Conservation (phyloP, 164 flowering plant genomes). For the Vitis amurensis region DNA sequence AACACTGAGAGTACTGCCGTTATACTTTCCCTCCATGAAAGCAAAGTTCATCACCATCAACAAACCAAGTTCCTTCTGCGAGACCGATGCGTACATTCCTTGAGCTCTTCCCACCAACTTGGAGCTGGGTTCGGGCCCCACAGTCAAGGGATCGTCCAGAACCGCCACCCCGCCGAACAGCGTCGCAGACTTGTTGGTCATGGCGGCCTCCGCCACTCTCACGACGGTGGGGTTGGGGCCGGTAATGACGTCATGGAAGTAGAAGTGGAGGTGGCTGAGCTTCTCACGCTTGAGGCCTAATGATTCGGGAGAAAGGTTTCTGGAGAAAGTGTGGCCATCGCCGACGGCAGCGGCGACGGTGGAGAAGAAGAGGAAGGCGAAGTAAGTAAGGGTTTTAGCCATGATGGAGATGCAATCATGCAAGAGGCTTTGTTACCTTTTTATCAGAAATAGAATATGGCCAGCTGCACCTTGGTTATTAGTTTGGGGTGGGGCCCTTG, state of each 20-base stretch:
- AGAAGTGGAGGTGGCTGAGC: constrained; percentile 34
- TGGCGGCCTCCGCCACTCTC: constrained; percentile 9
- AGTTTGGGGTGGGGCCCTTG: too few species aligned
- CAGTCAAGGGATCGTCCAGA: constrained; percentile 26
- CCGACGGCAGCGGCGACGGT: too few species aligned
- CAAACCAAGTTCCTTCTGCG: constrained; percentile 9
- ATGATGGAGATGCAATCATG: too few species aligned
- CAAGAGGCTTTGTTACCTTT: too few species aligned
- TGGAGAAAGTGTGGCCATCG: neutral
- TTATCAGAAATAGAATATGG: too few species aligned
- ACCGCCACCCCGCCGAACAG: constrained; percentile 23
- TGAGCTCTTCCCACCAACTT: constrained; percentile 27
- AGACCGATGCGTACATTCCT: constrained; percentile 20
- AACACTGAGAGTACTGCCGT: constrained; percentile 27
- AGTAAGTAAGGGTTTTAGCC: too few species aligned
- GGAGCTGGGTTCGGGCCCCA: constrained; percentile 15
- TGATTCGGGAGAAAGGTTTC: neutral
- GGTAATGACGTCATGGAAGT: constrained; percentile 28
- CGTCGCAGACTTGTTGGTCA: constrained; percentile 2
- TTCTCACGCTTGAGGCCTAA: constrained; percentile 13
- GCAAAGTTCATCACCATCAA: constrained; percentile 26
- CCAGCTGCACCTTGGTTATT: too few species aligned
- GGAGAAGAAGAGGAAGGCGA: too few species aligned
- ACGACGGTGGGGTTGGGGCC: constrained; percentile 19
- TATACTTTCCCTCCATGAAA: constrained; percentile 28